Base-by-base conservation (phyloP, 257 asterid species). In the Nicotiana tabacum region DNA sequence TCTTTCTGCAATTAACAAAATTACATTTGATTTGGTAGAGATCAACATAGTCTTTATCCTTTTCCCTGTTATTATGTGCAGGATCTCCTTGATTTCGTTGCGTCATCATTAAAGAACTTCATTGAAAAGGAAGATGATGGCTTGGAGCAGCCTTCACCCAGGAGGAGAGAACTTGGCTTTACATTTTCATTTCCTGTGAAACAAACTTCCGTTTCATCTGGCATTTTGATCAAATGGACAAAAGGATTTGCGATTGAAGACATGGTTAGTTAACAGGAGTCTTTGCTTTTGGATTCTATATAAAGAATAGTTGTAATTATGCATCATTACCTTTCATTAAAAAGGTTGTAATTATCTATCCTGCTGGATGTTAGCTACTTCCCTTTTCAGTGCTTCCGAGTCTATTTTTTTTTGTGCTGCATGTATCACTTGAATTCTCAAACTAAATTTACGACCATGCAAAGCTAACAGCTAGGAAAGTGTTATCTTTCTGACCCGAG, bases 41-140 rank as follows among this genome's bases (percentile, higher is more conserved):
- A 64, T 37, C 46, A 64, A 60, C 80, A 2, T 17, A 76, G 30
- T 80, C 17, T 69, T 72, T 51, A 76, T 61, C 80, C 62, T 58
- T 3, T 77, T 58, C 9, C 48, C 33, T 65, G 27, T 85, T 77
- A 2, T 21, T 13, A 6, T 16, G 77, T 66, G 83, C 91, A 95
- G 98, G 97, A 92, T 82, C 93, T 95, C 17, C 93, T 95, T 86
- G 97, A 93, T 89, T 95, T 90, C 84, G 88, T 93, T 81, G 98
- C 96, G 12, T 82, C 91, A 69, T 84, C 92, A 9, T 72, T 95
- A 53, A 88, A 89, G 87, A 87, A 90, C 43, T 90, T 93, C 83
- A 89, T 88, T 83, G 97, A 87, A 76, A 89, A 82, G 85, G 96
- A 90, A 76, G 94, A 82, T 68, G 81, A 82, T 77, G 86, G 18